Base-by-base conservation (phyloP, 1,284 basidiomycete species). In the Naganishia sp. region DNA sequence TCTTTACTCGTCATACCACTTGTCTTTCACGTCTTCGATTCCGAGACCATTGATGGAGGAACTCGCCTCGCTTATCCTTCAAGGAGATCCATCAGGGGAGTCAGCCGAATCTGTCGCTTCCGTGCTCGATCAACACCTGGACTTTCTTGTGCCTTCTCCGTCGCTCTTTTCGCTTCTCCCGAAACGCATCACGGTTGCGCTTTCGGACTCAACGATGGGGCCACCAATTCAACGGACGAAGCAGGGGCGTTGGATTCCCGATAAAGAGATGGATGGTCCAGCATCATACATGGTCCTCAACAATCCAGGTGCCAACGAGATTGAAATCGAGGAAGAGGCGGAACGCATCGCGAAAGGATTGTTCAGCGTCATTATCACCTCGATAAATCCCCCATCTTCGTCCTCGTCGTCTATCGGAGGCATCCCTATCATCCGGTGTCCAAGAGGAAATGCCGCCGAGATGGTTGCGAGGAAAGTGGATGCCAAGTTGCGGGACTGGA, bases 401-500 rank as follows among this genome's bases (percentile, higher is more conserved):
- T 50, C 57, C 2, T 86, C 90, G 79, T 92, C 93, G 90, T 71
- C 53, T 84, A 44, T 42, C 39, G 54, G 43, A 18, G 36, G 25
- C n/a, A 88, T 97, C 7, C 96, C 96, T 6, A 90, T 96, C 75
- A 98, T 99, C 69, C 88, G 96, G 39, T 90, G 91, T 67, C 96
- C 96, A 3, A 83, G 89, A 74, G 95, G 95, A 0, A 98, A 98
- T 77, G 96, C 96, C 2, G 95, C 95, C 21, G 96, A 99, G 79
- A 96, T 98, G 90, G 89, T 99, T 2, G 94, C 94, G 1, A 89
- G 94, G 77, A 97, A 93, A 77, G 84, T 99, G 6, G 96, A 99
- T 74, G 86, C 87, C 31, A 94, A 92, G 79, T 88, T 99, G 71
- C 84, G 94, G 55, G 94, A 99, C 75, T 92, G 94, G 60, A 83